Evolutionary conservation across 164 flowering plant genomes (phyloP).

Genomic region (Taxillus chinensis): DNA sequence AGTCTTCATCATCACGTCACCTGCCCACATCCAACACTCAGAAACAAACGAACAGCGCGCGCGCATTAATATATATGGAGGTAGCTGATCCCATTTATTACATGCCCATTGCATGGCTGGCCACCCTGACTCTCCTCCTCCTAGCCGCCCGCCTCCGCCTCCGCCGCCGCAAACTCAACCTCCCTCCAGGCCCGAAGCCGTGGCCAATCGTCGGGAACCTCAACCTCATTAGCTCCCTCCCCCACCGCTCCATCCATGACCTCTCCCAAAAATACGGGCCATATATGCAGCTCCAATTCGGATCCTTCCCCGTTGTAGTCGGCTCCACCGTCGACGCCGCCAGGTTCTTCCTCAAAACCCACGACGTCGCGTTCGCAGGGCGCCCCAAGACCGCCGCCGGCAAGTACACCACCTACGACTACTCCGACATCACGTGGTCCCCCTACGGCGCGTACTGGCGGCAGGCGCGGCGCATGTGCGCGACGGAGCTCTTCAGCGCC

Average conservation of each 20-base stretch:
- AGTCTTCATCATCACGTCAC: no score
- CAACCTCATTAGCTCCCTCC: conserved; percentile 56
- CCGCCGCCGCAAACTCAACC: conserved; percentile 28
- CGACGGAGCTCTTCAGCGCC: conserved; percentile 56
- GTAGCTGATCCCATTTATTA: no score
- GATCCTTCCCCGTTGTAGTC: conserved; percentile 52
- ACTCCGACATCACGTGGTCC: conserved; percentile 69
- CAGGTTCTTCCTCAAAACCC: conserved; percentile 45
- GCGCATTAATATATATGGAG: no score
- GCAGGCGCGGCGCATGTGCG: conserved; percentile 58
- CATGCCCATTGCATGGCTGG: conserved; percentile 15
- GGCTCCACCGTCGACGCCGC: conserved; percentile 72
- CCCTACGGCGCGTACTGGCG: conserved; percentile 79
- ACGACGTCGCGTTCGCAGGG: conserved; percentile 42
- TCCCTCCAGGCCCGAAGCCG: conserved; percentile 70
- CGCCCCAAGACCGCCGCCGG: conserved; percentile 77
- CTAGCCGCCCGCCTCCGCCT: conserved; percentile 17
- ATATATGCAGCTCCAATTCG: conserved; percentile 55
- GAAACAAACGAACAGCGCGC: no score
- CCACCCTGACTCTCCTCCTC: conserved; percentile 21
- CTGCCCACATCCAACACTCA: no score
- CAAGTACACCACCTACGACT: conserved; percentile 59
- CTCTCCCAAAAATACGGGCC: conserved; percentile 67
- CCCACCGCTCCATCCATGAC: conserved; percentile 56
- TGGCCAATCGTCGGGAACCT: conserved; percentile 87